These are phyloP conservation scores for Aurifilum marmelostoma DNA, from an alignment of 2,329 filamentous ascomycete species.

Conservation along the genomic window DNA sequence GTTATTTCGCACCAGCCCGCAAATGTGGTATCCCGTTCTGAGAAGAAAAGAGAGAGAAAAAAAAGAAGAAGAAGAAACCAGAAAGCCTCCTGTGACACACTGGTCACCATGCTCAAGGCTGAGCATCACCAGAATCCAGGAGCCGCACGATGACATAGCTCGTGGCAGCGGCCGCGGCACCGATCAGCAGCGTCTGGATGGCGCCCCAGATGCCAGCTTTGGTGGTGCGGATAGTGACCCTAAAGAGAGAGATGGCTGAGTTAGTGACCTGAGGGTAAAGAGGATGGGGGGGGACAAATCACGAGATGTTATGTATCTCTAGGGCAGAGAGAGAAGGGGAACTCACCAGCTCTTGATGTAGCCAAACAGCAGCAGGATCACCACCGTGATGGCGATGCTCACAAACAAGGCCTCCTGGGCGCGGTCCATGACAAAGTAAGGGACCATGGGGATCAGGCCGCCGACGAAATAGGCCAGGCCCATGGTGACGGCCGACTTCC, in stretches of 20 bases:
- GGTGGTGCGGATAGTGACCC: slow-evolving; percentile 53
- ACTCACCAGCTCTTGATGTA: slow-evolving; percentile 60
- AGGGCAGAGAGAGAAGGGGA: background rate
- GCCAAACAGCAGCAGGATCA: slow-evolving; percentile 66
- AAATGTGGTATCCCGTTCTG: background rate
- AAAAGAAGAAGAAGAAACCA: background rate
- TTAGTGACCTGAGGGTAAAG: background rate
- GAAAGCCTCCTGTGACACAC: too few species aligned
- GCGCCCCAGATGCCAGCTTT: slow-evolving; percentile 61
- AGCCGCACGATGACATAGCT: slow-evolving; percentile 65
- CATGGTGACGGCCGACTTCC: slow-evolving; percentile 66
- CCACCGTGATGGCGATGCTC: slow-evolving; percentile 62
- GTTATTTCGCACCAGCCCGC: background rate
- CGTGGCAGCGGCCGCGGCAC: slow-evolving; percentile 66
- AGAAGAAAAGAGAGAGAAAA: background rate
- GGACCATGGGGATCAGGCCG: slow-evolving; percentile 70
- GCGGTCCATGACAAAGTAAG: slow-evolving; percentile 63
- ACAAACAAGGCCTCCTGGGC: slow-evolving; percentile 57
- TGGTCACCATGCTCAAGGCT: slow-evolving; percentile 8
- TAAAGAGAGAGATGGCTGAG: slow-evolving; percentile 14
- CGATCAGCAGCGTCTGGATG: slow-evolving; percentile 66
- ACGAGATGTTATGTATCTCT: too few species aligned
- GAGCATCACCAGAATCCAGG: slow-evolving; percentile 47
- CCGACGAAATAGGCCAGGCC: slow-evolving; percentile 71
- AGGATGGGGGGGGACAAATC: too few species aligned